A percentile compares a stretch with the other conserved stretches of the same genome.
Conservation (phyloP, 164 flowering plant species). For the Liquidambar formosana region DNA sequence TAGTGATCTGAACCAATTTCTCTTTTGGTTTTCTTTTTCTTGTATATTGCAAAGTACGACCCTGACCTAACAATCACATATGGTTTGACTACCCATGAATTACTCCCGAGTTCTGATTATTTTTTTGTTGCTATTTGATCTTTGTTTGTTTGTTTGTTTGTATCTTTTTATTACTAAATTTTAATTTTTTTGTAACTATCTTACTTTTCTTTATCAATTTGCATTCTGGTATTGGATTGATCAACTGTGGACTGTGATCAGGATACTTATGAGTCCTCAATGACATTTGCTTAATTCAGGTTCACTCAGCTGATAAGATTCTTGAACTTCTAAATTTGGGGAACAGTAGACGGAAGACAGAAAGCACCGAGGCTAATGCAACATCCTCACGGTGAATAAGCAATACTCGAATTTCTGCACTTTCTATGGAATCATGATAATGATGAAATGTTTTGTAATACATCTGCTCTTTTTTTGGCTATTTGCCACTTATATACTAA, state of each 20-base stretch:
- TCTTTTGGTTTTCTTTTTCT: background rate
- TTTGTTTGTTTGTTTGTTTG: background rate
- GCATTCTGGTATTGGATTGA: background rate
- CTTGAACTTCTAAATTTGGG: conserved; percentile 87
- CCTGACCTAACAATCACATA: no score
- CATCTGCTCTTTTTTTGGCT: no score
- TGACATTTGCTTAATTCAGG: conserved; percentile 41
- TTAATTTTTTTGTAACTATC: background rate
- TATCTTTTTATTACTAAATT: background rate
- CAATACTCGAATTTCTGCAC: conserved; percentile 1
- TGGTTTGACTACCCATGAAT: no score
- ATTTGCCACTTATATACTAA: no score
- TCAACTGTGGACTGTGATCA: background rate
- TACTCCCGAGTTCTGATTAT: background rate
- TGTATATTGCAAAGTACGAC: background rate
- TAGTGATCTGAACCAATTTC: background rate
- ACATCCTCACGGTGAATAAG: conserved; percentile 81
- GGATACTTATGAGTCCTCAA: background rate
- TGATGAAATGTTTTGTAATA: background rate
- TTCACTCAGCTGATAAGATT: conserved; percentile 84
- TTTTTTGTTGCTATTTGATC: background rate
- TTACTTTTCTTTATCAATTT: background rate
- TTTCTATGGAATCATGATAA: background rate
- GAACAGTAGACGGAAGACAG: conserved; percentile 88
- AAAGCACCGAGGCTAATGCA: conserved; percentile 86